Evolutionary conservation across 2,329 filamentous ascomycete genomes (phyloP).

Genomic region (Cladosporium colombiae): DNA sequence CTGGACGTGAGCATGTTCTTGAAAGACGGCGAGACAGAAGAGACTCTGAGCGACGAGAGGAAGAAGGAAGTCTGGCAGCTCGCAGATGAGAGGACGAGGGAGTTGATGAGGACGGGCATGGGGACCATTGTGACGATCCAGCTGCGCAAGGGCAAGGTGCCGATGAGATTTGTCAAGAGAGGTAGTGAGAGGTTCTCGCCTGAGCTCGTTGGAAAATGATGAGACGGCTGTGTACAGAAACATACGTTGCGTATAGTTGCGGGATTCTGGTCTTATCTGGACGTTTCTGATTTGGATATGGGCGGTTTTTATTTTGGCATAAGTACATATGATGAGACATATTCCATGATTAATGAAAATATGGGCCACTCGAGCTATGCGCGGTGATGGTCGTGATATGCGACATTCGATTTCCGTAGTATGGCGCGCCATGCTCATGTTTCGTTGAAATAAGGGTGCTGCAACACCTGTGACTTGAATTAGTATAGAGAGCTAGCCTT

Average conservation of each 20-base stretch:
- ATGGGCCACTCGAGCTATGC: background rate
- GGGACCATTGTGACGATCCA: slow-evolving; percentile 71
- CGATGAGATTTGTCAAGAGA: slow-evolving; percentile 67
- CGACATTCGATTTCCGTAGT: background rate
- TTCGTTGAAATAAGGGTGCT: slow-evolving; percentile 6
- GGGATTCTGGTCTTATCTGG: background rate
- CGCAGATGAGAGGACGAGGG: slow-evolving; percentile 58
- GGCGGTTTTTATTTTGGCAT: background rate
- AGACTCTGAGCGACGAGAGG: slow-evolving; percentile 48
- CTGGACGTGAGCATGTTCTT: slow-evolving; percentile 60
- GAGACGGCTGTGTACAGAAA: background rate
- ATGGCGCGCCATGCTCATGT: background rate
- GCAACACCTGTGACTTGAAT: background rate
- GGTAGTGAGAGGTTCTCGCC: slow-evolving; percentile 59
- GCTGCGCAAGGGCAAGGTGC: slow-evolving; percentile 63
- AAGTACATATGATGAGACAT: background rate
- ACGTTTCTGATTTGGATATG: background rate
- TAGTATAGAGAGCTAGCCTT: background rate
- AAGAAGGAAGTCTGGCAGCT: slow-evolving; percentile 60
- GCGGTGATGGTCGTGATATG: background rate
- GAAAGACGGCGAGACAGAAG: slow-evolving; percentile 45
- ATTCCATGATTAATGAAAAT: background rate
- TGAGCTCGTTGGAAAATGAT: slow-evolving; percentile 9
- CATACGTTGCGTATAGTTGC: background rate
- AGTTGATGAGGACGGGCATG: slow-evolving; percentile 56